Base-by-base conservation (phyloP, 1,139 yeast genomes). In the Pichia sp. region DNA sequence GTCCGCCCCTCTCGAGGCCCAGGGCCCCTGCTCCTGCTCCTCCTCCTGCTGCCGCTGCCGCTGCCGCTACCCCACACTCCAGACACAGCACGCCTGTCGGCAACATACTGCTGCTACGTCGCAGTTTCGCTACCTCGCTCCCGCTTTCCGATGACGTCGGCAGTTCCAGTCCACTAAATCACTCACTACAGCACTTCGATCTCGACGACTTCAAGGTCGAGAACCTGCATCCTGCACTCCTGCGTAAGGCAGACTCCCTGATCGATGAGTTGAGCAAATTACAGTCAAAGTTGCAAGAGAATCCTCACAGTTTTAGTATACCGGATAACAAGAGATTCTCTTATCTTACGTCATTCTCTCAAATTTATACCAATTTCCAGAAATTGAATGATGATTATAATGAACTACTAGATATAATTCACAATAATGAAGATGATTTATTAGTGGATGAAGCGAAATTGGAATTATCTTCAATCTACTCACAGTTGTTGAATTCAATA, bases 191-290 rank as follows among this genome's bases (percentile, higher is more conserved):
- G n/a, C n/a, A n/a, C n/a, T n/a, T n/a, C 6, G 20, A 3, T 14
- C 18, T 14, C 15, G 31, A 17, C 9, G 31, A n/a, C 14, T 11
- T 15, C 18, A 11, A 30, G 6, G 17, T 30, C n/a, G 32, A 30
- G 10, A 30, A 30, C 6, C 22, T 31, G 21, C 61, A 64, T 39
- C 86, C 89, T 0, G 62, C 78, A 4, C 63, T 85, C n/a, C 50
- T 79, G 32, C 63, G 75, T 52, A 68, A 85, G 54, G 93, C 93
- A 0, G 70, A 71, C 35, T 50, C 60, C 6, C 65, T 84, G 58
- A 58, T 65, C 17, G 44, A 53, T 3, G 89, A 85, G 52, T 69
- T 77, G 43, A 52, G 58, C 9, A 58, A 52, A 1, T 60, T 85
- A 1, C 79, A 79, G 39, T 53, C 62, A 8, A 63, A 68, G 43